These are phyloP conservation scores for Tylopilus orsonianus DNA, from an alignment of 1,284 basidiomycete species.

Conservation along the genomic window DNA sequence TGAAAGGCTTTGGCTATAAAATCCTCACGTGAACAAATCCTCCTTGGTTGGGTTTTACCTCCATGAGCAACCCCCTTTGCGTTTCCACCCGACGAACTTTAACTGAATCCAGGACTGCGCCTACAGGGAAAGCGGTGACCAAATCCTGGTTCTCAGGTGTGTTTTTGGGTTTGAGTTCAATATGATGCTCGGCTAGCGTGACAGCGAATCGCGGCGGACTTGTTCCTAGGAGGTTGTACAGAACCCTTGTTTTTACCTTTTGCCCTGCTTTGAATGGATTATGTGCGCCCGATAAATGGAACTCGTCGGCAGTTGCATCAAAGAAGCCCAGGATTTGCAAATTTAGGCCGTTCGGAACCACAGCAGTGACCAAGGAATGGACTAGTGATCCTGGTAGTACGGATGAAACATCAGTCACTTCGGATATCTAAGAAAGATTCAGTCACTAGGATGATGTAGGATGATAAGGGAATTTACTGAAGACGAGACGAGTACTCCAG, in stretches of 20 bases:
- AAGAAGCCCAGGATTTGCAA: constrained; percentile 94
- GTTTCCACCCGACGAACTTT: constrained; percentile 74
- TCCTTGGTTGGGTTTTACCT: constrained; percentile 61
- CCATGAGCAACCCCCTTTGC: constrained; percentile 80
- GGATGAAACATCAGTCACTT: constrained; percentile 79
- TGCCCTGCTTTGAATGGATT: constrained; percentile 76
- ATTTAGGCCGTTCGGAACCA: constrained; percentile 80
- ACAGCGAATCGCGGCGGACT: constrained; percentile 82
- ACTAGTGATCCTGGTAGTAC: constrained; percentile 87
- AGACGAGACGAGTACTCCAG: constrained; percentile 44
- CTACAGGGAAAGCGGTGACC: constrained; percentile 68
- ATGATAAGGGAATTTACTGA: constrained; percentile 44
- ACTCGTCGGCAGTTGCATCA: constrained; percentile 85
- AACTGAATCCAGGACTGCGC: constrained; percentile 68
- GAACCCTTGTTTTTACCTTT: constrained; percentile 85
- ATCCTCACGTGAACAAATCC: constrained; percentile 85
- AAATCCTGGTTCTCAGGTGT: constrained; percentile 36
- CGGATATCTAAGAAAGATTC: constrained; percentile 51
- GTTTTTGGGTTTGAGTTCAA: constrained; percentile 49
- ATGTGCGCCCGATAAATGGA: constrained; percentile 64
- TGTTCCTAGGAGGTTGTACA: constrained; percentile 76
- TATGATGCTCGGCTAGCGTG: constrained; percentile 71
- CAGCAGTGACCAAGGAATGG: constrained; percentile 81
- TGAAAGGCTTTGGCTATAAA: neutral
- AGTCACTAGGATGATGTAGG: constrained; percentile 14